Evolutionary conservation across 2,329 filamentous ascomycete species (phyloP).

Genomic region (Akanthomyces uredinophilus): DNA sequence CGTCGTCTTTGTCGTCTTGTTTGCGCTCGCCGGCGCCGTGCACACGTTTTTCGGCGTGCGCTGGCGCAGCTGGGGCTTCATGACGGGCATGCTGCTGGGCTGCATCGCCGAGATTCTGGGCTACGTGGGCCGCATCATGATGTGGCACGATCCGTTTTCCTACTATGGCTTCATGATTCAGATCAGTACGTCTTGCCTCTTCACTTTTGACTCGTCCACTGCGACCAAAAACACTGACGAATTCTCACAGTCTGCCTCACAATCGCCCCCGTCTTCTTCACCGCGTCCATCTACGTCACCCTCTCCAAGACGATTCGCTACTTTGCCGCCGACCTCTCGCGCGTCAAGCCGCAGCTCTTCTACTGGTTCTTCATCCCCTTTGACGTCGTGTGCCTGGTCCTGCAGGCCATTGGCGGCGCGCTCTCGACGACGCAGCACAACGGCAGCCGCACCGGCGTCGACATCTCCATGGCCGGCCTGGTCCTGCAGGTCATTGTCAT

Average conservation of each 20-base stretch:
- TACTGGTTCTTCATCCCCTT: conserved; percentile 50
- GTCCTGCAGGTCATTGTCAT: conserved; percentile 54
- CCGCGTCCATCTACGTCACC: conserved; percentile 63
- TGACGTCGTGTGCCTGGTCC: conserved; percentile 50
- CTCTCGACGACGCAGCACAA: conserved; percentile 36
- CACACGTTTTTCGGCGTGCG: conserved; percentile 41
- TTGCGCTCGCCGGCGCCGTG: conserved; percentile 35
- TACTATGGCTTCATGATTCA: conserved; percentile 61
- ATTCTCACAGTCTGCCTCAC: conserved; percentile 54
- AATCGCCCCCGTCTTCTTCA: conserved; percentile 41
- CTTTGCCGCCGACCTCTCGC: conserved; percentile 36
- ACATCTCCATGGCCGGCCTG: conserved; percentile 47
- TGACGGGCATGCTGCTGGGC: conserved; percentile 49
- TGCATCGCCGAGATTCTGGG: conserved; percentile 55
- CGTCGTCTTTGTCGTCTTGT: conserved; percentile 45
- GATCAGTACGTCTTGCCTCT: conserved; percentile 49
- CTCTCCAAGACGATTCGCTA: conserved; percentile 40
- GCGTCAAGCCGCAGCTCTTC: conserved; percentile 38
- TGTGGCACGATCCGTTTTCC: conserved; percentile 53
- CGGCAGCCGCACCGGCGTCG: conserved; percentile 34
- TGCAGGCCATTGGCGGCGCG: conserved; percentile 54
- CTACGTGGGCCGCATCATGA: conserved; percentile 55
- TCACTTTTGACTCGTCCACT: too few species aligned
- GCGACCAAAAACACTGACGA: too few species aligned
- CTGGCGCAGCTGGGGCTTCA: conserved; percentile 45